Percentiles rank a stretch among this genome's conserved stretches.
Evolutionary conservation across 2,329 filamentous ascomycete genomes (phyloP).

Genomic region (Dactylella cylindrospora): DNA sequence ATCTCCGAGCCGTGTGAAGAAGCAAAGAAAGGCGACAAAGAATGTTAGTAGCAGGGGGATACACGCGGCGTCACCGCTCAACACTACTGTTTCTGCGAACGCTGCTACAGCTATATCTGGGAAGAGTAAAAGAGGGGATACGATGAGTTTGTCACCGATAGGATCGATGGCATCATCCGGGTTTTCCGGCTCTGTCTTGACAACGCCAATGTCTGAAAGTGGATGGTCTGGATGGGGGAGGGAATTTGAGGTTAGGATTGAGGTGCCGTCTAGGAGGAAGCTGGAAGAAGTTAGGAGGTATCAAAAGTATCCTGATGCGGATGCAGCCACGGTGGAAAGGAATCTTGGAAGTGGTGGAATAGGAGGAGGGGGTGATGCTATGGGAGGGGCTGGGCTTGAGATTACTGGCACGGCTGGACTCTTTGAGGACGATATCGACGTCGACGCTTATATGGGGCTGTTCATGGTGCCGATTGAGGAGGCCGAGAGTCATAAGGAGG

Average conservation of each 20-base stretch:
- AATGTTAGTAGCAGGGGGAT: too few relatives aligned
- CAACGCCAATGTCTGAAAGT: too few relatives aligned
- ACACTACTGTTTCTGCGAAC: too few relatives aligned
- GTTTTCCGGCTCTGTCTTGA: too few relatives aligned
- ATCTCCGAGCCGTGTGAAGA: too few relatives aligned
- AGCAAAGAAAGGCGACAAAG: too few relatives aligned
- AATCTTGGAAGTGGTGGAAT: background rate
- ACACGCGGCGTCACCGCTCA: too few relatives aligned
- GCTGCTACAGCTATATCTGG: too few relatives aligned
- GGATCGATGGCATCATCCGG: too few relatives aligned
- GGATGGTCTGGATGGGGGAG: too few relatives aligned
- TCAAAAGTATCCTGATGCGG: conserved; percentile 23
- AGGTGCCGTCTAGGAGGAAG: conserved; percentile 32
- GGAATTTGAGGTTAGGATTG: conserved; percentile 32
- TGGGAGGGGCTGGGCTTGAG: background rate
- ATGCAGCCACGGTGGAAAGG: conserved; percentile 3
- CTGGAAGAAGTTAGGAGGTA: conserved; percentile 18
- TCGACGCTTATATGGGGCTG: background rate
- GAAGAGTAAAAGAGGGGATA: too few relatives aligned
- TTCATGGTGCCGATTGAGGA: background rate
- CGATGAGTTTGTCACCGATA: too few relatives aligned
- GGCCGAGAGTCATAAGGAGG: background rate
- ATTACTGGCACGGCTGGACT: background rate
- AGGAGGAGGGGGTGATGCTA: background rate
- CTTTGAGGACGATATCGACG: background rate